phyloP scores from a whole-genome alignment of 345 rosid genomes.

The Reutealis trisperma region DNA sequence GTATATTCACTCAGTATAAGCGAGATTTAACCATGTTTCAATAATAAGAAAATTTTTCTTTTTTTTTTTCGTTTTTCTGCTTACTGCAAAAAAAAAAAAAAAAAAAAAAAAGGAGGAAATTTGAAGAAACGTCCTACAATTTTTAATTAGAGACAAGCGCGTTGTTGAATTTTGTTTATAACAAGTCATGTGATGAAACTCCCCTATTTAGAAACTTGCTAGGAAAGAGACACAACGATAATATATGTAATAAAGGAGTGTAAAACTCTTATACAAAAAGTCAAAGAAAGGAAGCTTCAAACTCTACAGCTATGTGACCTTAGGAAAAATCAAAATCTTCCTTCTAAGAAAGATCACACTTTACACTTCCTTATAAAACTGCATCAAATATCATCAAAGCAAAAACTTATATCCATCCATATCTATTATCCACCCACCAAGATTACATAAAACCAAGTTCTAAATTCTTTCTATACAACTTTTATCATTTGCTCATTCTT shows the following conservation, averaged over 20 bases:
- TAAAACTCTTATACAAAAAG: not conserved
- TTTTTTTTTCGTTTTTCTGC: too few relatives aligned
- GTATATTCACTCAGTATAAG: too few relatives aligned
- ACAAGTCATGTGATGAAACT: too few relatives aligned
- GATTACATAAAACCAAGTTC: not conserved
- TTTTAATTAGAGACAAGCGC: too few relatives aligned
- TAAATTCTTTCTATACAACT: too few relatives aligned
- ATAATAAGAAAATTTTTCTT: too few relatives aligned
- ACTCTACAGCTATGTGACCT: not conserved
- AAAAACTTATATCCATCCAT: not conserved
- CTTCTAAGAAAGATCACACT: not conserved
- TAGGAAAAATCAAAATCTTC: not conserved
- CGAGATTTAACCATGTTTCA: too few relatives aligned
- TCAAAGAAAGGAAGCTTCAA: slow-evolving; percentile 16
- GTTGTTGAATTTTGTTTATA: too few relatives aligned
- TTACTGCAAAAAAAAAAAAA: too few relatives aligned
- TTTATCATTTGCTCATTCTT: not conserved
- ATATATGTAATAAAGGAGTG: not conserved
- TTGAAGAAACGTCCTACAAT: too few relatives aligned
- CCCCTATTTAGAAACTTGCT: not conserved
- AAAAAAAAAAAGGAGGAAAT: too few relatives aligned
- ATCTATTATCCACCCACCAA: not conserved
- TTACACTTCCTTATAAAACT: slow-evolving; percentile 3
- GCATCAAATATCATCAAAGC: not conserved
- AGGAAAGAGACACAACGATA: not conserved